Evolutionary conservation across 371 early-diverging fungal species (phyloP).

Genomic region (Rhizopus sp.): DNA sequence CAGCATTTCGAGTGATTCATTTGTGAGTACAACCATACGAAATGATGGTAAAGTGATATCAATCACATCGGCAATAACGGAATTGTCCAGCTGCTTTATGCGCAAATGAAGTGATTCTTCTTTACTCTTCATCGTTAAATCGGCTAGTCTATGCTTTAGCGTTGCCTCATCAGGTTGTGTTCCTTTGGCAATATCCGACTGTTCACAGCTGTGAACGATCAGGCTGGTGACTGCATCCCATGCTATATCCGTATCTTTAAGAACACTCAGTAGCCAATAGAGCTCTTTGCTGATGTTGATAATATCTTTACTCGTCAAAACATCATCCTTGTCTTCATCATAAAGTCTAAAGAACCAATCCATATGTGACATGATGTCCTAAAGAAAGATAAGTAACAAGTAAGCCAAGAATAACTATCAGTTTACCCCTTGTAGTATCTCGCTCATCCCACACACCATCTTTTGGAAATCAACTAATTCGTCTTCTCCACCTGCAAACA

Average conservation of each 20-base stretch:
- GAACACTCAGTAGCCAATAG: constrained; percentile 54
- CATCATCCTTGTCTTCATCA: constrained; percentile 66
- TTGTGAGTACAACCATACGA: constrained; percentile 65
- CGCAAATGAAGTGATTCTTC: constrained; percentile 16
- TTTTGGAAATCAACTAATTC: constrained; percentile 68
- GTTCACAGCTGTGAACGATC: constrained; percentile 45
- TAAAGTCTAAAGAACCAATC: constrained; percentile 81
- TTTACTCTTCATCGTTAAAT: constrained; percentile 20
- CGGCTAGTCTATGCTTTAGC: constrained; percentile 18
- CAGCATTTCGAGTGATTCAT: constrained; percentile 65
- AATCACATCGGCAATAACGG: constrained; percentile 17
- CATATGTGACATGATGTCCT: constrained; percentile 75
- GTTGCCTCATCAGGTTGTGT: constrained; percentile 17
- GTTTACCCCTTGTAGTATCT: constrained; percentile 66
- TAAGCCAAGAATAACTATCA: background rate
- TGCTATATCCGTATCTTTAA: constrained; percentile 23
- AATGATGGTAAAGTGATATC: constrained; percentile 33
- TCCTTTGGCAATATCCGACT: constrained; percentile 49
- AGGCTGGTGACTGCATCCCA: constrained; percentile 32
- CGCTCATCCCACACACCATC: constrained; percentile 70
- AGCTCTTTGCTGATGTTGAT: constrained; percentile 83
- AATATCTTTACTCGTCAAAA: constrained; percentile 71
- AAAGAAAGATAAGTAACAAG: background rate
- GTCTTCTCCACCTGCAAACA: constrained; percentile 44
- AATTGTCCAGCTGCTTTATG: constrained; percentile 24